Conservation (phyloP, 345 rosid species). For the Rhizophora mangle region DNA sequence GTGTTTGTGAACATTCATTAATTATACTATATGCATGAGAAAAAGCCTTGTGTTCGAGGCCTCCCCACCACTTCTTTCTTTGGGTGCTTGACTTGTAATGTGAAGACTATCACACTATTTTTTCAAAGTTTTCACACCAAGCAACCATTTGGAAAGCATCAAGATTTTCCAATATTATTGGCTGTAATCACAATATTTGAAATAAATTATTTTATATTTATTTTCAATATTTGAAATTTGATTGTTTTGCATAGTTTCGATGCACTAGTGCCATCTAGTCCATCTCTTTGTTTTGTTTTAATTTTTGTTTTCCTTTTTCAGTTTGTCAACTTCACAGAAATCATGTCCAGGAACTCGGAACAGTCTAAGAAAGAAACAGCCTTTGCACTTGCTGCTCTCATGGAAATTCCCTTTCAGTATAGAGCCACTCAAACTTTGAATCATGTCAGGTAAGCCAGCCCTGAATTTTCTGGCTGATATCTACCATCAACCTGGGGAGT, state of each 20-base stretch:
- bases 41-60: too few relatives aligned
- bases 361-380: constrained; percentile 70
- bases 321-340: constrained; percentile 88
- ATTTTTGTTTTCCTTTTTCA: constrained; percentile 16
- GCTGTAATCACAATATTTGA: too few relatives aligned
- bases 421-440: constrained; percentile 66
- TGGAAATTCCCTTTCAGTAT: constrained; percentile 92
- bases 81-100: too few relatives aligned
- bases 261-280: too few relatives aligned
- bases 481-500: constrained; percentile 9
- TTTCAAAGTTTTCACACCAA: too few relatives aligned
- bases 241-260: not conserved
- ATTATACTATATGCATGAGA: too few relatives aligned
- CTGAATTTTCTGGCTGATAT: constrained; percentile 9
- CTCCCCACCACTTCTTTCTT: too few relatives aligned
- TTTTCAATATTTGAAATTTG: not conserved
- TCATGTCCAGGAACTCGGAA: constrained; percentile 69
- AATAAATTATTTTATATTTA: too few relatives aligned
- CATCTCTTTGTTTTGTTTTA: not conserved
- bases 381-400: constrained; percentile 92
- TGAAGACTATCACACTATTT: too few relatives aligned
- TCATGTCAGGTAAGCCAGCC: constrained; percentile 34
- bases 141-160: too few relatives aligned
- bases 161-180: too few relatives aligned
- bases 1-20: too few relatives aligned